Evolutionary conservation across 768 basidiomycete species (phyloP), one percentile per base, ranked within the genome.

Genomic region (Agrocybe pediades): DNA sequence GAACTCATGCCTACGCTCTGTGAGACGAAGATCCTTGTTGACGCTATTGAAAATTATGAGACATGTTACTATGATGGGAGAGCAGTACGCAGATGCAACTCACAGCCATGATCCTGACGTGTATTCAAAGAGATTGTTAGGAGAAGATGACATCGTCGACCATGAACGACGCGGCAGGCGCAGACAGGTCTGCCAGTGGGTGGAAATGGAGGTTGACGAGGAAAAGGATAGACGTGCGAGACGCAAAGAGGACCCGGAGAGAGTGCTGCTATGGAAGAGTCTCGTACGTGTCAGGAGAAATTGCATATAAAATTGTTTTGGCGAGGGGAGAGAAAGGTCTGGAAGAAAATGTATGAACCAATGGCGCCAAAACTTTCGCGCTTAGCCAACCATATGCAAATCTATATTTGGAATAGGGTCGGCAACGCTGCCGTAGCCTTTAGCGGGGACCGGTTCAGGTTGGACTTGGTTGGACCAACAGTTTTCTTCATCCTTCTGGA

Each of bases 21-120:
- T 61, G 56, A 59, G 77, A 62, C 77, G 79, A 72, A 79, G 76
- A 52, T 45, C 70, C 54, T 77, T 64, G 65, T 79, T 78, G 59
- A 68, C 39, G 50, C 75, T 77, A 56, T 57, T 46, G 70, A 11
- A 13, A 13, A 36, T 36, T 36, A n/a, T n/a, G 58, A 68, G 66
- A 68, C 27, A 63, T 62, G 64, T 61, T 64, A 52, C 41, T 11
- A 55, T 27, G 8, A 13, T 21, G 44, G 21, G 16, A 27, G 24
- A 60, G 60, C 61, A 65, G 41, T 65, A 62, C 8, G 65, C 65
- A 65, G 60, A 65, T 61, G 65, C 66, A 64, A 70, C 71, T 75
- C 71, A 74, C 76, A 77, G 27, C 71, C 71, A 78, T 2, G 68
- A 65, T 45, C 76, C 76, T 39, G 75, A 70, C 4, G 77, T 69